These are phyloP conservation scores for Cotoneaster glaucophyllus DNA, from an alignment of 306 rosid species.

Conservation along the genomic window DNA sequence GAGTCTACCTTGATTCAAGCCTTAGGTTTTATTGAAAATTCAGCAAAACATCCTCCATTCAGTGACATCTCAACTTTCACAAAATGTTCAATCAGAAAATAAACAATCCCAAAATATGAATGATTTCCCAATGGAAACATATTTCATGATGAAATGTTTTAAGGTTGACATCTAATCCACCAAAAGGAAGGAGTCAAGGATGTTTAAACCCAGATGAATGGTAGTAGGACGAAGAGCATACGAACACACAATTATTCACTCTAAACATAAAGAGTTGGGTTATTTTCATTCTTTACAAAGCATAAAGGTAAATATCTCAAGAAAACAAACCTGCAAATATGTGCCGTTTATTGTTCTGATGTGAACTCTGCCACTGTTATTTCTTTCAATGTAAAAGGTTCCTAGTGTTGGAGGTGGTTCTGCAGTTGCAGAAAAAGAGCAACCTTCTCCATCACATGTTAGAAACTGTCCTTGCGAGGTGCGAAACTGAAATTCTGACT, in stretches of 20 bases:
- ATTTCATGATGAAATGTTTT: not conserved
- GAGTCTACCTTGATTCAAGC: not conserved
- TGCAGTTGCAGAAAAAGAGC: conserved; percentile 60
- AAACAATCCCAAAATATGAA: not conserved
- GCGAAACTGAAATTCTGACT: conserved; percentile 62
- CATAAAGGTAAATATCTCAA: conserved; percentile 9
- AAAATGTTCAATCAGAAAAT: not conserved
- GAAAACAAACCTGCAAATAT: conserved; percentile 57
- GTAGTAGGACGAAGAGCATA: not conserved
- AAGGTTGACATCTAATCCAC: not conserved
- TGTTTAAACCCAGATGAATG: not conserved
- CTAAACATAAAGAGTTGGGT: not conserved
- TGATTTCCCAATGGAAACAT: not conserved
- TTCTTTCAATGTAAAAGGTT: conserved; percentile 53
- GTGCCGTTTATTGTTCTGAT: conserved; percentile 48
- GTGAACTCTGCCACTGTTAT: conserved; percentile 52
- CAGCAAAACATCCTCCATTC: not conserved
- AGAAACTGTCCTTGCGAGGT: conserved; percentile 66
- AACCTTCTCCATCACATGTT: conserved; percentile 51
- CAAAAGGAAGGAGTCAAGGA: not conserved
- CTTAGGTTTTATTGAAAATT: not conserved
- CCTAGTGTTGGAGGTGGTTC: conserved; percentile 49
- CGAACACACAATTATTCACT: not conserved
- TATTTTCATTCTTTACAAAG: not conserved
- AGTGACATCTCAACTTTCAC: not conserved